phyloP scores from a whole-genome alignment of 352 stramenopile genomes.

The Phytophthora vignae region DNA sequence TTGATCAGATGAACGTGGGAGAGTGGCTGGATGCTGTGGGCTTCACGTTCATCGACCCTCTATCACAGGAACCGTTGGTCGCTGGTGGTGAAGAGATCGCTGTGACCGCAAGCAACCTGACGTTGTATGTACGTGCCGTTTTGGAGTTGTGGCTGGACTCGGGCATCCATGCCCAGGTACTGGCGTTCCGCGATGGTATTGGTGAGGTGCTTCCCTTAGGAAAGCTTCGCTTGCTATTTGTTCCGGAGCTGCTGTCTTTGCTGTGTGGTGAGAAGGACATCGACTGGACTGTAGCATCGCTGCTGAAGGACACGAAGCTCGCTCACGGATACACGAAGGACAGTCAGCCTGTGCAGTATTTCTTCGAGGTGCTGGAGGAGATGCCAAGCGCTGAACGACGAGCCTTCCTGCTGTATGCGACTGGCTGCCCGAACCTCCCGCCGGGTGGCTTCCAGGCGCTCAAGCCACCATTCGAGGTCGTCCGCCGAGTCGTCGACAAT shows the following conservation, averaged over 20 bases:
- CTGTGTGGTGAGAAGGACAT: slow-evolving; percentile 83
- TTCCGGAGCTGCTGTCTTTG: slow-evolving; percentile 68
- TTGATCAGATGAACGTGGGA: slow-evolving; percentile 57
- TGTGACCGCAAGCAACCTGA: slow-evolving; percentile 68
- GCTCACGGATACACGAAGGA: slow-evolving; percentile 87
- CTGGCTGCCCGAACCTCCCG: slow-evolving; percentile 83
- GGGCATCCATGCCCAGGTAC: slow-evolving; percentile 70
- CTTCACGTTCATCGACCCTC: slow-evolving; percentile 82
- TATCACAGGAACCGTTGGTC: slow-evolving; percentile 74
- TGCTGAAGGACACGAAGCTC: slow-evolving; percentile 79
- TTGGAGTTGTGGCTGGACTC: slow-evolving; percentile 68
- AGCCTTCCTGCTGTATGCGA: slow-evolving; percentile 83
- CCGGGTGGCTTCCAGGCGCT: slow-evolving; percentile 74
- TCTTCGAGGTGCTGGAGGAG: slow-evolving; percentile 74
- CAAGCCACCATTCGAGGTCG: slow-evolving; percentile 82
- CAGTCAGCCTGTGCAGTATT: slow-evolving; percentile 70
- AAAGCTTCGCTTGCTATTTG: slow-evolving; percentile 78
- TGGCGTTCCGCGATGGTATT: slow-evolving; percentile 81
- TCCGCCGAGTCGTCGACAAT: slow-evolving; percentile 77
- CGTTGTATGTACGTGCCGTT: slow-evolving; percentile 64
- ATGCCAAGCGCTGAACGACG: slow-evolving; percentile 70
- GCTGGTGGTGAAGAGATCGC: slow-evolving; percentile 45
- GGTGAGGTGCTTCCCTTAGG: slow-evolving; percentile 73
- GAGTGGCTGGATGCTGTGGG: slow-evolving; percentile 75
- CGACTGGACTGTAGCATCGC: slow-evolving; percentile 66